These are phyloP conservation scores for Spencermartinsiella ligniputridi DNA, from an alignment of 1,139 yeast genomes.

Conservation along the genomic window DNA sequence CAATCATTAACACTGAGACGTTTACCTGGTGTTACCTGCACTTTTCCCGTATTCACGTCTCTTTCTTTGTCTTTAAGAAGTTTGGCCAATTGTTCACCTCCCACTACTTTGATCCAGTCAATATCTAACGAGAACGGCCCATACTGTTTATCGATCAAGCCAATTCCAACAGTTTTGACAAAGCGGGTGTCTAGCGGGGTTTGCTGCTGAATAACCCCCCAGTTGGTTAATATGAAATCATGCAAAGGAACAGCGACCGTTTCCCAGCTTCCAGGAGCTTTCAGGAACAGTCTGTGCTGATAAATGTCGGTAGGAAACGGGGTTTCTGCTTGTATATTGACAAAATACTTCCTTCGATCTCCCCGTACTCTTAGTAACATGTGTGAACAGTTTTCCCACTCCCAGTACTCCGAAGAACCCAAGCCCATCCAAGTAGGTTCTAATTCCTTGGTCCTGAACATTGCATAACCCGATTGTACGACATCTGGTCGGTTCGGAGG, in stretches of 20 bases:
- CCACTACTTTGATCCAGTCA: slow-evolving; percentile 62
- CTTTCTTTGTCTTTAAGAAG: neutral
- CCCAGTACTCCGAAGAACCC: slow-evolving; percentile 42
- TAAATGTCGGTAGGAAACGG: slow-evolving; percentile 74
- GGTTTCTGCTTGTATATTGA: slow-evolving; percentile 76
- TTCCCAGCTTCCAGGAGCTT: slow-evolving; percentile 79
- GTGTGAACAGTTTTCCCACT: slow-evolving; percentile 57
- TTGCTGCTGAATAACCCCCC: slow-evolving; percentile 75
- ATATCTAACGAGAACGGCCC: slow-evolving; percentile 71
- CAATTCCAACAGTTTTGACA: slow-evolving; percentile 72
- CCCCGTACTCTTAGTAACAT: slow-evolving; percentile 70
- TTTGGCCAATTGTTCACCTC: slow-evolving; percentile 3
- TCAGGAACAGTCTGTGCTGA: slow-evolving; percentile 74
- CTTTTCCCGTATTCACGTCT: neutral
- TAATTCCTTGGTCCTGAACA: slow-evolving; percentile 59
- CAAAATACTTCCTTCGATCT: slow-evolving; percentile 68
- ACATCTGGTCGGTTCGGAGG: slow-evolving; percentile 69
- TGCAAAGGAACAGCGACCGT: slow-evolving; percentile 71
- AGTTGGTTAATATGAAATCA: slow-evolving; percentile 77
- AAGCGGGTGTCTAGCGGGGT: slow-evolving; percentile 59
- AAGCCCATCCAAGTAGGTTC: slow-evolving; percentile 28
- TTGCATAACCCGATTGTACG: slow-evolving; percentile 75
- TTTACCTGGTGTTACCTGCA: slow-evolving; percentile 8
- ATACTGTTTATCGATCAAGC: slow-evolving; percentile 71
- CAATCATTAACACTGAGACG: slow-evolving; percentile 10